phyloP scores from a whole-genome alignment of 805 yeast genomes.

The Metschnikowia noctiluminum region DNA sequence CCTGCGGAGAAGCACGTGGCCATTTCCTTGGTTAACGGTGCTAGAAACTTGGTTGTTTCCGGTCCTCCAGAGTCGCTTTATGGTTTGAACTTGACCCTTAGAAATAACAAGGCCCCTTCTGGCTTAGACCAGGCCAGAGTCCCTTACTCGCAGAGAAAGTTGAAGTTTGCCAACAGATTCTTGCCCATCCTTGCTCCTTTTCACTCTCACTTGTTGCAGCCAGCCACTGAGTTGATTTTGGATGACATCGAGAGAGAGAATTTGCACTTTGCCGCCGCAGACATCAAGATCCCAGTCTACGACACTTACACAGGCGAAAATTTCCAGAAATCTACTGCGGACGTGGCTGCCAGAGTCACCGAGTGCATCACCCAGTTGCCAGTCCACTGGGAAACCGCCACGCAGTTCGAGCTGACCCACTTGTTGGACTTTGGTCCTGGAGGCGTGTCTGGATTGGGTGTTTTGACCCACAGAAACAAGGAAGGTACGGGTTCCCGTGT shows the following conservation, averaged over 20 bases:
- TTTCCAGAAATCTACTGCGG: slow-evolving; percentile 47
- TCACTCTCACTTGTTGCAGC: slow-evolving; percentile 82
- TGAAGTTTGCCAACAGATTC: slow-evolving; percentile 89
- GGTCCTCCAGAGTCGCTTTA: slow-evolving; percentile 98
- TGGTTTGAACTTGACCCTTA: slow-evolving; percentile 87
- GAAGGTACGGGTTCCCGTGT: slow-evolving; percentile 98
- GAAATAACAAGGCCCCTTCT: slow-evolving; percentile 91
- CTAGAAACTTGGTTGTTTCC: slow-evolving; percentile 88
- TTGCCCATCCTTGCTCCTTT: slow-evolving; percentile 95
- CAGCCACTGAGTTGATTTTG: slow-evolving; percentile 64
- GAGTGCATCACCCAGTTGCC: slow-evolving; percentile 83
- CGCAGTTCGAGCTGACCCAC: slow-evolving; percentile 78
- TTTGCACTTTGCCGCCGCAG: slow-evolving; percentile 52
- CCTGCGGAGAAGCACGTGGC: slow-evolving; percentile 89
- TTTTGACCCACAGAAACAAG: slow-evolving; percentile 92
- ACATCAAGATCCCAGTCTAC: slow-evolving; percentile 78
- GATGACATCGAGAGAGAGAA: slow-evolving; percentile 55
- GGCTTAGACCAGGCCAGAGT: slow-evolving; percentile 95
- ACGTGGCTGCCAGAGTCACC: slow-evolving; percentile 64
- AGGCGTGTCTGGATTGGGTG: slow-evolving; percentile 95
- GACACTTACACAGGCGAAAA: slow-evolving; percentile 87
- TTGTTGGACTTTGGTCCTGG: slow-evolving; percentile 98
- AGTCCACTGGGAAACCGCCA: slow-evolving; percentile 93
- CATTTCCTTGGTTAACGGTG: slow-evolving; percentile 91
- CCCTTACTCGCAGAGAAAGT: slow-evolving; percentile 90